A percentile compares a stretch with the other conserved stretches of the same genome.
Conservation (phyloP, 192 early-diverging fungal genomes). For the Glomus cerebriforme region DNA sequence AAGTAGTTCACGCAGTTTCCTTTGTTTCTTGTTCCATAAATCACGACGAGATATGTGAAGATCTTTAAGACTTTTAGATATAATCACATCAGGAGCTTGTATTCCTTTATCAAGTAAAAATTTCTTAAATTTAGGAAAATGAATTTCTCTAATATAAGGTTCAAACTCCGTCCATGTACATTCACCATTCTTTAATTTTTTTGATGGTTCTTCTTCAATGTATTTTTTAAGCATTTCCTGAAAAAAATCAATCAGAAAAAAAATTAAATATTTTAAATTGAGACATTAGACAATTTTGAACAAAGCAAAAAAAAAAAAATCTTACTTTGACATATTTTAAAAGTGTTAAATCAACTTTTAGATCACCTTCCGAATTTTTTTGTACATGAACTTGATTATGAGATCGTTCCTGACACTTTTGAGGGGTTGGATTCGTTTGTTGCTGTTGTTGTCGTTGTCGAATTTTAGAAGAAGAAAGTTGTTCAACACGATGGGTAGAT, state of each 20-base stretch:
- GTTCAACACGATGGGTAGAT: constrained; percentile 2
- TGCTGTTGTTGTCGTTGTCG: neutral
- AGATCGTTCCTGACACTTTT: too few relatives aligned
- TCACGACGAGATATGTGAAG: constrained; percentile 4
- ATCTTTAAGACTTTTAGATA: neutral
- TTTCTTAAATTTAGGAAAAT: neutral
- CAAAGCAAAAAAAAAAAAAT: too few relatives aligned
- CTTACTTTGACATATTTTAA: too few relatives aligned
- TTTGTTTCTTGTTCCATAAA: neutral
- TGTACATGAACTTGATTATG: too few relatives aligned
- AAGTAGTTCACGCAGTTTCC: neutral
- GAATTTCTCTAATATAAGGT: neutral
- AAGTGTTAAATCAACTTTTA: too few relatives aligned
- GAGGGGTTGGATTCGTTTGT: too few relatives aligned
- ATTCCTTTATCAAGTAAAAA: constrained; percentile 1
- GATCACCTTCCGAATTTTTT: too few relatives aligned
- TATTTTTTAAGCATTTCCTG: neutral
- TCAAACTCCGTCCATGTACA: neutral
- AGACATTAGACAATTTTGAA: too few relatives aligned
- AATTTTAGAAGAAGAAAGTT: neutral
- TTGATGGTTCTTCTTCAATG: neutral
- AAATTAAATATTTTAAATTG: neutral
- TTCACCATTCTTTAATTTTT: constrained; percentile 4
- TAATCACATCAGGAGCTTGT: neutral
- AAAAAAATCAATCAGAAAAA: neutral